A percentile compares a stretch with the other conserved stretches of the same genome.
These are phyloP conservation scores for Aureococcus anophagefferens DNA, from an alignment of 108 stramenopile genomes.

Conservation along the genomic window DNA sequence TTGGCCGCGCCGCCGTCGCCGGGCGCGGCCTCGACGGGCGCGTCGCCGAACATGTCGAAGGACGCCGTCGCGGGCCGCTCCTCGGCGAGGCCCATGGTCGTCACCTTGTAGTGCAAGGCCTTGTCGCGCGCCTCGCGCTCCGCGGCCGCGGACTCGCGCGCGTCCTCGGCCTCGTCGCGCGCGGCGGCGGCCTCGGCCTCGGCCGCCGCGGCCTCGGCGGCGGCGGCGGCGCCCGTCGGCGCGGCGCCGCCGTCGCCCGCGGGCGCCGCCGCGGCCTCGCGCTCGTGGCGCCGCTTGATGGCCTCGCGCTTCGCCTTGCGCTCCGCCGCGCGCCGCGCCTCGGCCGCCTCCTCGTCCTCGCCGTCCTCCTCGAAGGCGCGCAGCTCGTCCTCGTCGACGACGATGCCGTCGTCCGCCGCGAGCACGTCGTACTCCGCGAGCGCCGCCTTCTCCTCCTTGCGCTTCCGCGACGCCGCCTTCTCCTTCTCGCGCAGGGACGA, in stretches of 20 bases:
- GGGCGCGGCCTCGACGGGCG: neutral
- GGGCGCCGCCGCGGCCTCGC: too few relatives aligned
- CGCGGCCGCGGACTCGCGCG: too few relatives aligned
- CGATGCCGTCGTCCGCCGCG: too few relatives aligned
- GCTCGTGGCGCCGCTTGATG: neutral
- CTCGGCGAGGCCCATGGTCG: too few relatives aligned
- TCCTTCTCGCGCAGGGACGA: too few relatives aligned
- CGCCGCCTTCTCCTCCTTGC: too few relatives aligned
- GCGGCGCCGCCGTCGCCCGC: neutral
- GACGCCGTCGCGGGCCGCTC: neutral
- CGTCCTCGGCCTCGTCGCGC: too few relatives aligned
- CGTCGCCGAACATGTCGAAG: conserved; percentile 2
- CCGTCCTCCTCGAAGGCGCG: neutral
- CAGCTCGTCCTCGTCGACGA: too few relatives aligned
- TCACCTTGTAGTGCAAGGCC: neutral
- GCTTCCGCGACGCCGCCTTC: too few relatives aligned
- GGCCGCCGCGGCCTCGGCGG: neutral
- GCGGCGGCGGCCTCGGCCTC: too few relatives aligned
- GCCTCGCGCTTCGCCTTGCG: neutral
- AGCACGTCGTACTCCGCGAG: too few relatives aligned
- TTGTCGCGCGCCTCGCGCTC: neutral
- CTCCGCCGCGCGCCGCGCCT: neutral
- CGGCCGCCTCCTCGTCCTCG: conserved; percentile 8
- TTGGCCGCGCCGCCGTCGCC: neutral
- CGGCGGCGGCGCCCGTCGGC: neutral